phyloP scores from a whole-genome alignment of 2,329 filamentous ascomycete species.

The Berkeleyomyces rouxiae region DNA sequence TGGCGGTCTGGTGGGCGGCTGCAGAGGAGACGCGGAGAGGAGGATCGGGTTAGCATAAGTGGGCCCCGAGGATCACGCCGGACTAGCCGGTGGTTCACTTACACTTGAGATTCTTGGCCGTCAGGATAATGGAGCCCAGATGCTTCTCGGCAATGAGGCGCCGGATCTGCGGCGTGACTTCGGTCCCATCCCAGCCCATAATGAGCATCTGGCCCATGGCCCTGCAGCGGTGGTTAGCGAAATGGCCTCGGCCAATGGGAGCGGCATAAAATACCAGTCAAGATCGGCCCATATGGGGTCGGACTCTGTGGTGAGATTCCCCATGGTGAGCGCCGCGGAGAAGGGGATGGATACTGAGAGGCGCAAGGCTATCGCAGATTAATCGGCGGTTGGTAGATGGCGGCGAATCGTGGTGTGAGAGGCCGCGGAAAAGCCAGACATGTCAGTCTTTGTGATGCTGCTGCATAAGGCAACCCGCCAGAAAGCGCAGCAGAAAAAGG shows the following conservation, averaged over 20 bases:
- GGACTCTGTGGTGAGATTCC: constrained; percentile 17
- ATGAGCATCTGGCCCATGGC: constrained; percentile 62
- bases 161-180: constrained; percentile 68
- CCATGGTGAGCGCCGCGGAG: background rate
- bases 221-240: constrained; percentile 28
- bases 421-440: background rate
- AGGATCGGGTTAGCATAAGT: background rate
- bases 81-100: constrained; percentile 18
- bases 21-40: constrained; percentile 11
- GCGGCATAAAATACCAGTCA: constrained; percentile 44
- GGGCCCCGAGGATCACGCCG: background rate
- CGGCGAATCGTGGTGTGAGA: background rate
- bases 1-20: constrained; percentile 85
- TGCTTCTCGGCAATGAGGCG: constrained; percentile 70
- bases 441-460: background rate
- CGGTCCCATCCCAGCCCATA: constrained; percentile 75
- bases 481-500: background rate
- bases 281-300: constrained; percentile 60
- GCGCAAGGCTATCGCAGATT: no score
- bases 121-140: constrained; percentile 72
- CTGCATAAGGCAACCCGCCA: background rate
- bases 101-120: constrained; percentile 78
- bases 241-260: constrained; percentile 17
- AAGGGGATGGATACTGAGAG: background rate
- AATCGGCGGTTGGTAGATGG: no score